Conservation (phyloP, 306 rosid genomes). For the Prunus padus region DNA sequence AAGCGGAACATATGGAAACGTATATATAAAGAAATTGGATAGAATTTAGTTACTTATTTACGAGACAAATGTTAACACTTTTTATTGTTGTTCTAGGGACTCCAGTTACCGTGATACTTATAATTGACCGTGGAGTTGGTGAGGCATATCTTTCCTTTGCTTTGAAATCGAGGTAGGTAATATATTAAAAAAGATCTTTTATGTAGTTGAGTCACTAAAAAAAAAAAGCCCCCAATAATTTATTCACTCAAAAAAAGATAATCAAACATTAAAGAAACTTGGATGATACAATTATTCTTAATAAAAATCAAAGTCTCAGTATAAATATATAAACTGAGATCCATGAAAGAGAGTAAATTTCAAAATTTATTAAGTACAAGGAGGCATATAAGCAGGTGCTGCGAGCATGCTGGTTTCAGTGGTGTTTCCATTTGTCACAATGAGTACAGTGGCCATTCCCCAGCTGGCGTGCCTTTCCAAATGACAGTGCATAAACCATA, state of each 20-base stretch:
- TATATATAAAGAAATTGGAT: too few relatives aligned
- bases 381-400: slow-evolving; percentile 24
- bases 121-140: too few relatives aligned
- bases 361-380: not conserved
- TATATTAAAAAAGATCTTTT: too few relatives aligned
- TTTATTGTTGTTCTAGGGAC: too few relatives aligned
- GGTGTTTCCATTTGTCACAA: slow-evolving; percentile 27
- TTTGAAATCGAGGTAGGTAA: too few relatives aligned
- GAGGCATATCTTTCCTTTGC: too few relatives aligned
- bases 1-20: too few relatives aligned
- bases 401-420: slow-evolving; percentile 11
- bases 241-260: not conserved
- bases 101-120: too few relatives aligned
- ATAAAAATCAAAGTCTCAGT: not conserved
- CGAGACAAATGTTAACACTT: too few relatives aligned
- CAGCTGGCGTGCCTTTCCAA: slow-evolving; percentile 26
- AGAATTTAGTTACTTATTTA: too few relatives aligned
- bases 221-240: not conserved
- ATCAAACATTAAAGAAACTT: not conserved
- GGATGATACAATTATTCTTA: not conserved
- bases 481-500: slow-evolving; percentile 34
- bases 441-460: slow-evolving; percentile 31
- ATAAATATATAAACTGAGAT: not conserved
- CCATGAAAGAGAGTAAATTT: not conserved
- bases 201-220: too few relatives aligned